Evolutionary conservation across 116 monocot genomes (phyloP), one percentile per base, ranked within the genome.

Genomic region (Zostera marina): DNA sequence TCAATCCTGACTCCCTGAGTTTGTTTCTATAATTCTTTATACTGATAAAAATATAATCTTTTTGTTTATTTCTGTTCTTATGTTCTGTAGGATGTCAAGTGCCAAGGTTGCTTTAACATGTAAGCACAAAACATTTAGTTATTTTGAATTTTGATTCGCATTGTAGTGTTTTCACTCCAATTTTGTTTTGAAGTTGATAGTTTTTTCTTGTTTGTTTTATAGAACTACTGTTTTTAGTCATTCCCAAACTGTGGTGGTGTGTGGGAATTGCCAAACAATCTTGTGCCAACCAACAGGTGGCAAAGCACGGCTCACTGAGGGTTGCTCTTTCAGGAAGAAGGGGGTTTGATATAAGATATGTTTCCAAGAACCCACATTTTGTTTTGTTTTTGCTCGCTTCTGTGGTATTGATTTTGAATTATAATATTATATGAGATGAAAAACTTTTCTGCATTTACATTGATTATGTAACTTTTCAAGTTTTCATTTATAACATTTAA

Each of bases 51-150:
- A 9, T 32, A 45, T 17, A 24, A 41, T 59, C 26, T 19, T 41
- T 0, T 12, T 69, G 4, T 69, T 38, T 23, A 62, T 73, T 11
- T 22, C 24, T 69, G 12, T 22, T 49, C 53, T 58, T 53, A 11
- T 55, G 0, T 21, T 11, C 44, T 67, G 41, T 22, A 84, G 84
- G 84, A 84, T 69, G 84, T 84, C 10, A 84, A 84, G 63, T 84
- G 84, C 69, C 79, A 79, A 54, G 84, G 84, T 15, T 84, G 84
- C 73, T 84, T 84, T 66, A 79, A 69, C 74, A 84, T 84, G 84
- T 84, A 72, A 79, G 76, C 56, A 32, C 61, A n/a, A n/a, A n/a
- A n/a, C n/a, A 9, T 58, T 15, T 57, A 13, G 5, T 40, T 2
- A 1, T 53, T 16, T 7, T 11, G n/a, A n/a, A n/a, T 44, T 22